Evolutionary conservation across 345 rosid genomes (phyloP).

Genomic region (Syzygium aqueum): DNA sequence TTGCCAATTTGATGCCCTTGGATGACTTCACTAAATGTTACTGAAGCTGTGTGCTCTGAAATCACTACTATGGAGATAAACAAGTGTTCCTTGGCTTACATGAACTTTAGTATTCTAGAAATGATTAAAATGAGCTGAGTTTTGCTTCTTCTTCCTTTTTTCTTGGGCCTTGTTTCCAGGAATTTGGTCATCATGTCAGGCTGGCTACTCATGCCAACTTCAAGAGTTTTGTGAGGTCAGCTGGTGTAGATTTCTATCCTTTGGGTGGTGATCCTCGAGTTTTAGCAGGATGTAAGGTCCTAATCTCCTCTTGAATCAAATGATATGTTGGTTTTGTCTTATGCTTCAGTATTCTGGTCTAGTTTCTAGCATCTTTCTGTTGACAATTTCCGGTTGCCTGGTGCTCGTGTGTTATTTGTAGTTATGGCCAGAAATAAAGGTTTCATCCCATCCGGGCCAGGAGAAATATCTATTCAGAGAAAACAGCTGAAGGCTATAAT

Average conservation of each 20-base stretch:
- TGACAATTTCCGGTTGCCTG: neutral
- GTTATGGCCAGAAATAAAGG: slow-evolving; percentile 99
- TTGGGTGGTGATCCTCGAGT: slow-evolving; percentile 95
- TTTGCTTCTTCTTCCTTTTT: neutral
- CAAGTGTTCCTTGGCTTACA: neutral
- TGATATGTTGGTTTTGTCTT: neutral
- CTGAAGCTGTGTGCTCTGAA: neutral
- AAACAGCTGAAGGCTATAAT: slow-evolving; percentile 91
- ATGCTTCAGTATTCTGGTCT: neutral
- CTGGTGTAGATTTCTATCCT: slow-evolving; percentile 86
- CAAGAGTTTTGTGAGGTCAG: slow-evolving; percentile 63
- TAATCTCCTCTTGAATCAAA: slow-evolving; percentile 2
- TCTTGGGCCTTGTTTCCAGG: slow-evolving; percentile 36
- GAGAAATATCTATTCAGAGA: slow-evolving; percentile 83
- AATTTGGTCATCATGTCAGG: slow-evolving; percentile 91
- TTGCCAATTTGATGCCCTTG: neutral
- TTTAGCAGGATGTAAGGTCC: slow-evolving; percentile 89
- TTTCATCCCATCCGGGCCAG: slow-evolving; percentile 88
- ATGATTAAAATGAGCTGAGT: neutral
- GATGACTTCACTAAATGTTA: neutral
- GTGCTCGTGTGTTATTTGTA: slow-evolving; percentile 14
- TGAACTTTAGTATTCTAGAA: neutral
- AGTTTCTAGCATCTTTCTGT: neutral
- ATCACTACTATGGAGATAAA: neutral
- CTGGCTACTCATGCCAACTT: slow-evolving; percentile 95